phyloP scores from a whole-genome alignment of 208 protist genomes.

The Zelonia costaricensis region DNA sequence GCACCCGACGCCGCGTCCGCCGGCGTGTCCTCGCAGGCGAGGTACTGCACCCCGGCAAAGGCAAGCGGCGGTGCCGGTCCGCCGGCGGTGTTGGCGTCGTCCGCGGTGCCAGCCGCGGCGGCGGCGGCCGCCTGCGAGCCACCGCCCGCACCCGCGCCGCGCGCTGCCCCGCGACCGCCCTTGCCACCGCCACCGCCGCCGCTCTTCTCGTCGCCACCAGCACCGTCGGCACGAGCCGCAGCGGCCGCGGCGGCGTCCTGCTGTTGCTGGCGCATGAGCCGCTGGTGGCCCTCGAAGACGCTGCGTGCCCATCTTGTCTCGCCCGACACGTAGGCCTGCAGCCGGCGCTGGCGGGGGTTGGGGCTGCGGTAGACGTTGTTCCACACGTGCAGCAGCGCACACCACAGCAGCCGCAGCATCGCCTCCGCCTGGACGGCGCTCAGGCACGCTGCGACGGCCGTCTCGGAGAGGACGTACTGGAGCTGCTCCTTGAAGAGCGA shows the following conservation, averaged over 20 bases:
- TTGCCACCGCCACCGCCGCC: constrained; percentile 4
- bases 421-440: constrained; percentile 5
- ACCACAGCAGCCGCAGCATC: constrained; percentile 48
- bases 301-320: constrained; percentile 30
- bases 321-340: constrained; percentile 15
- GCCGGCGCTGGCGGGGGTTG: constrained; percentile 53
- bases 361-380: constrained; percentile 51
- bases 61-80: constrained; percentile 1
- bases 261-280: constrained; percentile 1
- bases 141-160: background rate
- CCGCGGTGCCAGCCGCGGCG: background rate
- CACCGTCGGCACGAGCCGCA: background rate
- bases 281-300: constrained; percentile 31
- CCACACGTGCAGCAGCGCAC: constrained; percentile 65
- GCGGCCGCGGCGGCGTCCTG: constrained; percentile 1
- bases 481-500: constrained; percentile 41
- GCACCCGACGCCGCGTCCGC: background rate
- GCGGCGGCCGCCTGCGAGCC: background rate
- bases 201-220: background rate
- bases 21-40: constrained; percentile 6
- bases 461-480: constrained; percentile 8
- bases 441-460: background rate
- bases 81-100: background rate
- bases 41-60: constrained; percentile 49
- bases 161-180: background rate